Evolutionary conservation across 2,329 filamentous ascomycete species (phyloP), one percentile per base, ranked within the genome.

Genomic region (Aspergillus amoenus): DNA sequence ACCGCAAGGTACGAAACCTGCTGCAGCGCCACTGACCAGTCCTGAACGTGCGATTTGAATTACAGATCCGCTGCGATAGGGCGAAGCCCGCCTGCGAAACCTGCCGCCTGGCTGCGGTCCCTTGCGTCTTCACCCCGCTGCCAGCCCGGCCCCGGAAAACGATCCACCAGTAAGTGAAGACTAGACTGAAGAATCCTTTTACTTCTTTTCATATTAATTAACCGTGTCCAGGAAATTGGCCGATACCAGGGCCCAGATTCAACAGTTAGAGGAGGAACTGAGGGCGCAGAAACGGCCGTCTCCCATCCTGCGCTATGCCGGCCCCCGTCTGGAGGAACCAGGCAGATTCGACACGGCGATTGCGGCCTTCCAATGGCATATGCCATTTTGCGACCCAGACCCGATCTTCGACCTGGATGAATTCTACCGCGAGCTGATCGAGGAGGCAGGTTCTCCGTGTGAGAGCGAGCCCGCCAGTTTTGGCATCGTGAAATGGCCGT

Each of bases 51-150:
- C 27, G 27, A 30, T 15, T 30, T 15, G 15, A 2, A 5, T 4
- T 13, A 30, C 39, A 69, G 67, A 68, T 69, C 22, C 66, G 66
- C 42, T 69, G 67, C 41, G 65, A 69, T 52, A 57, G 61, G 43
- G 62, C 51, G 6, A 61, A 64, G 21, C 67, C 67, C 11, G 64
- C 66, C 15, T 69, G 67, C 24, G 67, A 69, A 27, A 68, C 59
- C 17, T 69, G 67, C 41, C 57, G 56, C 44, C 46, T 66, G 30
- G 66, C 64, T 8, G 59, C 59, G 0, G 42, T 66, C 0, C 49
- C 59, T 9, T 69, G 67, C 55, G 57, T 56, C 6, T 69, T 69
- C 22, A 65, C 63, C 6, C 57, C 46, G 9, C 48, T 30, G 17
- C 34, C 55, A 30, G 18, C 17, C 17, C 58, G 58, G 18, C 56